These are phyloP conservation scores for Nicotiana tabacum DNA, from an alignment of 257 asterid genomes.

Conservation along the genomic window DNA sequence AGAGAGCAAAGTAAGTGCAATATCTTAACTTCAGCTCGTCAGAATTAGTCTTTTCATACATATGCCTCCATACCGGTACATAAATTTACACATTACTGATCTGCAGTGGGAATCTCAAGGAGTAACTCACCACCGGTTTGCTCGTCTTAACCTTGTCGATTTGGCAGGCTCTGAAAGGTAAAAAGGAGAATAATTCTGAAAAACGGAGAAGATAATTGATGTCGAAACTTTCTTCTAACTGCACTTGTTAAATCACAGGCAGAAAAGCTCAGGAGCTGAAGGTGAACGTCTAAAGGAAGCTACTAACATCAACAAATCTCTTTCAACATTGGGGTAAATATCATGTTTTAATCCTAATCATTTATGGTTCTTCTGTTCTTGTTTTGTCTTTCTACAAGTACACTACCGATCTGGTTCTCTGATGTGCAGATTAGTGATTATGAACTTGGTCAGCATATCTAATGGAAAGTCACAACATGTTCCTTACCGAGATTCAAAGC, in stretches of 20 bases:
- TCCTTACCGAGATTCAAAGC: conserved; percentile 97
- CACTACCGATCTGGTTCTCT: neutral
- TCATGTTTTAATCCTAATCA: conserved; percentile 17
- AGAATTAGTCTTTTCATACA: conserved; percentile 6
- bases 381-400: neutral
- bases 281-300: conserved; percentile 98
- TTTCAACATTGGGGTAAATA: conserved; percentile 88
- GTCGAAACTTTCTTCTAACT: conserved; percentile 5
- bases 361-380: neutral
- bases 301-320: conserved; percentile 93
- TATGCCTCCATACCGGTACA: conserved; percentile 7
- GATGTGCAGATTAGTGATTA: conserved; percentile 78
- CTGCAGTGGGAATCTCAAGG: conserved; percentile 89
- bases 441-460: conserved; percentile 89
- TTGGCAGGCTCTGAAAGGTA: conserved; percentile 99
- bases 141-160: conserved; percentile 93
- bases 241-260: conserved; percentile 44
- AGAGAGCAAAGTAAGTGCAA: conserved; percentile 77
- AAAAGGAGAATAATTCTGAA: conserved; percentile 11
- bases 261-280: conserved; percentile 99
- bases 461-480: conserved; percentile 87
- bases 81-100: neutral
- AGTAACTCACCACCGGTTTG: conserved; percentile 85
- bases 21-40: neutral
- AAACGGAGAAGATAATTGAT: neutral